Conservation (phyloP, 805 yeast species). For the Candida maris region DNA sequence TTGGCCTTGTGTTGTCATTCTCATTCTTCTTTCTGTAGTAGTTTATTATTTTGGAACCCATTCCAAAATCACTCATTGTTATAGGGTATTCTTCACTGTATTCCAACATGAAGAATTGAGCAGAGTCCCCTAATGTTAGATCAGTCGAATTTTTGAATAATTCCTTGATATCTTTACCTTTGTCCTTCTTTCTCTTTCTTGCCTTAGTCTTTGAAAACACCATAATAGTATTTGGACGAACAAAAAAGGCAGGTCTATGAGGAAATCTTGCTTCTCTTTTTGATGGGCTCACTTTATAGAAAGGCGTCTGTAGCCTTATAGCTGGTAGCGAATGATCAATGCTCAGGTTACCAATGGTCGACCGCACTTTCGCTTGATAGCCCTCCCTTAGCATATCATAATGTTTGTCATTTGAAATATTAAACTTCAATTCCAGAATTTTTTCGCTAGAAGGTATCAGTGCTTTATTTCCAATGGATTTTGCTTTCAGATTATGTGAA, state of each 20-base stretch:
- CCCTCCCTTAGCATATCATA: slow-evolving; percentile 81
- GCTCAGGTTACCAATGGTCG: slow-evolving; percentile 84
- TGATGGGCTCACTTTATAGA: slow-evolving; percentile 72
- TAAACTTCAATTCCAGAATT: slow-evolving; percentile 57
- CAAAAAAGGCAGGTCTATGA: slow-evolving; percentile 74
- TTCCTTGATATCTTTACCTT: slow-evolving; percentile 75
- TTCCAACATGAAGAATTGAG: slow-evolving; percentile 73
- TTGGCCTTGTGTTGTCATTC: slow-evolving; percentile 83
- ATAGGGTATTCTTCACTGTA: slow-evolving; percentile 87
- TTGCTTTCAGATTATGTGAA: slow-evolving; percentile 9
- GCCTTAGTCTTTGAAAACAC: slow-evolving; percentile 69
- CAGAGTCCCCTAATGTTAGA: slow-evolving; percentile 79
- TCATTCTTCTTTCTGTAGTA: slow-evolving; percentile 82
- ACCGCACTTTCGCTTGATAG: slow-evolving; percentile 86
- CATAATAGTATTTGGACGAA: slow-evolving; percentile 74
- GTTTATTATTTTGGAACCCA: slow-evolving; percentile 91
- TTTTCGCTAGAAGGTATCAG: slow-evolving; percentile 52
- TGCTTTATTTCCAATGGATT: slow-evolving; percentile 28
- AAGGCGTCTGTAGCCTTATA: slow-evolving; percentile 80
- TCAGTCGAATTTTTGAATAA: slow-evolving; percentile 69
- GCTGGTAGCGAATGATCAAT: slow-evolving; percentile 95
- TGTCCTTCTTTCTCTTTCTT: slow-evolving; percentile 86
- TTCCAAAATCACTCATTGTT: slow-evolving; percentile 83
- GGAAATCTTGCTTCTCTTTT: slow-evolving; percentile 67
- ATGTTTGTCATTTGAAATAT: slow-evolving; percentile 83